phyloP scores from a whole-genome alignment of 2,329 filamentous ascomycete genomes.

The Ophiostoma montium region DNA sequence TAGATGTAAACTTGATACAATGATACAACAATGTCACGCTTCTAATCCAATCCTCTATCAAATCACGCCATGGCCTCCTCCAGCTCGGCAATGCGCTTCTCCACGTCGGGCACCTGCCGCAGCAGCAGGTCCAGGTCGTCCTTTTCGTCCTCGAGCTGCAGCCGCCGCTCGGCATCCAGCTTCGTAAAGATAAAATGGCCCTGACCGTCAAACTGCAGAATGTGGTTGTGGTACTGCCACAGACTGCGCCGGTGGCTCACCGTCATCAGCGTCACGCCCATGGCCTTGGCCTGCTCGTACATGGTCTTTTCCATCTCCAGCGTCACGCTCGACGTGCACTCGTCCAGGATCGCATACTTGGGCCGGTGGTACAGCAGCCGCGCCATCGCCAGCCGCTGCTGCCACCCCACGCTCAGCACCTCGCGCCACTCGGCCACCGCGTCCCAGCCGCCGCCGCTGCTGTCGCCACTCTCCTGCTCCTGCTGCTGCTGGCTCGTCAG shows the following conservation, averaged over 20 bases:
- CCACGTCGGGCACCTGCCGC: slow-evolving; percentile 73
- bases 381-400: slow-evolving; percentile 95
- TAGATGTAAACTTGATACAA: too few species aligned
- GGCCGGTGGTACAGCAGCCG: slow-evolving; percentile 87
- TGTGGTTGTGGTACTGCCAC: slow-evolving; percentile 93
- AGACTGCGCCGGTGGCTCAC: slow-evolving; percentile 81
- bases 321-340: slow-evolving; percentile 92
- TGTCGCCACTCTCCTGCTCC: too few species aligned
- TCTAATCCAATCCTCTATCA: too few species aligned
- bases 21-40: too few species aligned
- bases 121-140: slow-evolving; percentile 83
- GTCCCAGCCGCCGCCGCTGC: slow-evolving; percentile 56
- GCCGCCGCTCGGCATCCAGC: slow-evolving; percentile 72
- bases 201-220: slow-evolving; percentile 93
- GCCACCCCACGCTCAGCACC: slow-evolving; percentile 77
- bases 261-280: slow-evolving; percentile 93
- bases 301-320: slow-evolving; percentile 88
- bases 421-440: slow-evolving; percentile 95
- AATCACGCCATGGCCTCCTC: slow-evolving; percentile 29
- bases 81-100: slow-evolving; percentile 72
- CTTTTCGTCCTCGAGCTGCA: slow-evolving; percentile 88
- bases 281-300: slow-evolving; percentile 88
- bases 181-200: slow-evolving; percentile 81
- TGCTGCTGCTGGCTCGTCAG: slow-evolving; percentile 47
- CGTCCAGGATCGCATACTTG: slow-evolving; percentile 88